Percentiles rank a stretch among this genome's conserved stretches.
These are phyloP conservation scores for Lactarius akahatsu DNA, from an alignment of 768 basidiomycete genomes.

Conservation along the genomic window DNA sequence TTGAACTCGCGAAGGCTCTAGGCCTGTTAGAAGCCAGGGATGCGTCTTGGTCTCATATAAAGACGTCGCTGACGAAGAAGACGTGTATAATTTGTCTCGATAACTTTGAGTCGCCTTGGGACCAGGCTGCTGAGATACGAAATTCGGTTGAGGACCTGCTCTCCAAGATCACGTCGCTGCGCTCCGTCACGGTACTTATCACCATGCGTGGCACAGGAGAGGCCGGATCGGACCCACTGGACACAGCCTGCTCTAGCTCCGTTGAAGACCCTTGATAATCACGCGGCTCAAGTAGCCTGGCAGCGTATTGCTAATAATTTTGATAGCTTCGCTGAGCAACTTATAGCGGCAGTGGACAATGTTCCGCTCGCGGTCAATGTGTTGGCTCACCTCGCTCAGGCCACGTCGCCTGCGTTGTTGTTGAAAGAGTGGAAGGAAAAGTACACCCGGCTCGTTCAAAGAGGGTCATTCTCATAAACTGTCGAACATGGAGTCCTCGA, in stretches of 20 bases:
- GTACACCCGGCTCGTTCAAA: not conserved
- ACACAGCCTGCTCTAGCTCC: conserved; percentile 7
- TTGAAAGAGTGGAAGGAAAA: conserved; percentile 10
- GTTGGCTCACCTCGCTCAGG: conserved; percentile 10
- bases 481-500: conserved; percentile 8
- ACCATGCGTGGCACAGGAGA: conserved; percentile 15
- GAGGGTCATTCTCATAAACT: conserved; percentile 4
- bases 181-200: conserved; percentile 1
- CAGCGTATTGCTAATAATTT: not conserved
- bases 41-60: not conserved
- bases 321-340: conserved; percentile 2
- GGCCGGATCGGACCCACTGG: conserved; percentile 15
- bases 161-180: not conserved
- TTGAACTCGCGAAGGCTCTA: conserved; percentile 29
- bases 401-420: not conserved
- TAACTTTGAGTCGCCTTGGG: conserved; percentile 45
- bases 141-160: conserved; percentile 13
- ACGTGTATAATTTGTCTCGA: conserved; percentile 39
- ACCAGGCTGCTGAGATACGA: conserved; percentile 20
- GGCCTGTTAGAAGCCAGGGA: not conserved
- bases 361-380: conserved; percentile 15
- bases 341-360: conserved; percentile 10
- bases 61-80: conserved; percentile 15
- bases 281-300: conserved; percentile 2
- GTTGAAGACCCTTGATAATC: conserved; percentile 2